Percentiles rank a stretch among this genome's conserved stretches.
phyloP scores from a whole-genome alignment of 768 basidiomycete species.

The Crassisporium funariophilum region DNA sequence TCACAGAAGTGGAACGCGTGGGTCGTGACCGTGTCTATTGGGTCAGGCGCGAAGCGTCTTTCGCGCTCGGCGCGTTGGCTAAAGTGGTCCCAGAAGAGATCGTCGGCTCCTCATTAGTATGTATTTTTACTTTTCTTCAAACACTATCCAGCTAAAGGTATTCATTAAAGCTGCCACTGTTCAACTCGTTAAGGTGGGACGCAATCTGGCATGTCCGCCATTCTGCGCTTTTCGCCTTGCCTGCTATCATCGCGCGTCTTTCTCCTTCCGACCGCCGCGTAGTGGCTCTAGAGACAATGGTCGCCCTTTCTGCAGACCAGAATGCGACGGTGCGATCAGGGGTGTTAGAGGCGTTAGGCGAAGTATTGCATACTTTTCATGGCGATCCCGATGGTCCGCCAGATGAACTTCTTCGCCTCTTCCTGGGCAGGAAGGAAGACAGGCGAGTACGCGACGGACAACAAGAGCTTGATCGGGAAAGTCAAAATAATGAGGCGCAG shows the following conservation, averaged over 20 bases:
- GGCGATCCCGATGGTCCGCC: conserved; percentile 69
- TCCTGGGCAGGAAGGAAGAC: conserved; percentile 64
- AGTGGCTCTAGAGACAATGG: conserved; percentile 67
- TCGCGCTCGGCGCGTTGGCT: conserved; percentile 85
- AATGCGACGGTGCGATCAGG: conserved; percentile 72
- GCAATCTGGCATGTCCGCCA: conserved; percentile 82
- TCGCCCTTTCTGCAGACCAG: conserved; percentile 64
- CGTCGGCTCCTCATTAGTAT: conserved; percentile 62
- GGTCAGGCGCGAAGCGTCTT: conserved; percentile 84
- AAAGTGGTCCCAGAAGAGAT: conserved; percentile 83
- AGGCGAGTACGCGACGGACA: conserved; percentile 40
- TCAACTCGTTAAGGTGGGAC: conserved; percentile 71
- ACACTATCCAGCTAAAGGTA: neutral
- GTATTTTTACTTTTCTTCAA: conserved; percentile 20
- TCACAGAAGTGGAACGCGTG: conserved; percentile 73
- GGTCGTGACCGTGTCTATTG: conserved; percentile 68
- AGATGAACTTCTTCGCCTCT: conserved; percentile 69
- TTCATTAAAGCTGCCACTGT: conserved; percentile 69
- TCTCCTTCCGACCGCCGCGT: conserved; percentile 54
- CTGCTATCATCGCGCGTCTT: conserved; percentile 74
- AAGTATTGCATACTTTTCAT: conserved; percentile 84
- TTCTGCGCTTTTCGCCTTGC: conserved; percentile 83
- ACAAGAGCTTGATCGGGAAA: conserved; percentile 27
- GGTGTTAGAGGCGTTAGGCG: conserved; percentile 84
- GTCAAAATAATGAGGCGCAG: conserved; percentile 9